These are phyloP conservation scores for Capsella rubella DNA, from an alignment of 441 rosid species.

Conservation along the genomic window DNA sequence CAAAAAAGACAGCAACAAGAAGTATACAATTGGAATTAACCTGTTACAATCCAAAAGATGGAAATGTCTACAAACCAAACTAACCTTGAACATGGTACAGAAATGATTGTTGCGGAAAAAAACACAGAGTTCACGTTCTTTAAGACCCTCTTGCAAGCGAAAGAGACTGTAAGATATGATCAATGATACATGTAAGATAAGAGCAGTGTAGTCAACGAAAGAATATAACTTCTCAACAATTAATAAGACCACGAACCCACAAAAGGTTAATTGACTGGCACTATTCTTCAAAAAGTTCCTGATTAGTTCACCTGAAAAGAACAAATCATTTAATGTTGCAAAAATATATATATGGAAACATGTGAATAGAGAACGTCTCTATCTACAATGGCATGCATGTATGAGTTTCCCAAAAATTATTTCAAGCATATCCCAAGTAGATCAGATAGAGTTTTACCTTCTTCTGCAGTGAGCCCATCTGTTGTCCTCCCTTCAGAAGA, in stretches of 20 bases:
- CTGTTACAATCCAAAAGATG: conserved; percentile 4
- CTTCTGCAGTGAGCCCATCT: conserved; percentile 69
- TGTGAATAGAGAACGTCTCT: neutral
- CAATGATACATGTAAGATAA: conserved; percentile 29
- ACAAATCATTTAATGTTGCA: conserved; percentile 29
- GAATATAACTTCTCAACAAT: conserved; percentile 35
- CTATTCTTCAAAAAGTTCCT: conserved; percentile 78
- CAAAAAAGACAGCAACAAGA: conserved; percentile 35
- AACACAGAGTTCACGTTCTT: conserved; percentile 96
- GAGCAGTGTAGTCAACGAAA: conserved; percentile 7
- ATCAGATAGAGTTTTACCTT: conserved; percentile 58
- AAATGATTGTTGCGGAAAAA: conserved; percentile 98
- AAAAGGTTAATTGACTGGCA: conserved; percentile 89
- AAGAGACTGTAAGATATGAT: conserved; percentile 68
- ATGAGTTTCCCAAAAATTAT: conserved; percentile 5
- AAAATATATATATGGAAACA: conserved; percentile 21
- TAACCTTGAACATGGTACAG: conserved; percentile 99
- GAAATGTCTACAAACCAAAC: conserved; percentile 38
- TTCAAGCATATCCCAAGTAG: neutral
- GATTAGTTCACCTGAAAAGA: conserved; percentile 75
- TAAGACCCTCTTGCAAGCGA: conserved; percentile 87
- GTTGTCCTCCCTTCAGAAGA: conserved; percentile 50
- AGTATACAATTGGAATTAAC: conserved; percentile 9
- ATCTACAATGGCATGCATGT: conserved; percentile 14
- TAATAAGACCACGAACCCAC: conserved; percentile 65